Percentiles rank a stretch among this genome's conserved stretches.
Evolutionary conservation across 345 rosid genomes (phyloP).

Genomic region (Excoecaria cochinchinensis): DNA sequence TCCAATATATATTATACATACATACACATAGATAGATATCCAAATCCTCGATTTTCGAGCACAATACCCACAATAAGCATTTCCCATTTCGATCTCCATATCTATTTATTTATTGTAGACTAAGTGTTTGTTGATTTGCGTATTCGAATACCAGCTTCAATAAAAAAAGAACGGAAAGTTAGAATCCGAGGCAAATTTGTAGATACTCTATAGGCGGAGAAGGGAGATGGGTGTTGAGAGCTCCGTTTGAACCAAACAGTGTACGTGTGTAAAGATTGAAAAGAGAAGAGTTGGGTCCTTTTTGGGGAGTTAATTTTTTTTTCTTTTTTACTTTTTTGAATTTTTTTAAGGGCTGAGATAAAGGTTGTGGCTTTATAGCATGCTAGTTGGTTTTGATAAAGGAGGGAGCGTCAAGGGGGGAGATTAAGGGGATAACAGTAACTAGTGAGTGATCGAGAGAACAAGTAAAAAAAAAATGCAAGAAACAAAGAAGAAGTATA

Average conservation of each 20-base stretch:
- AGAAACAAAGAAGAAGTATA: conserved; percentile 53
- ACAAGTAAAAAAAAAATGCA: conserved; percentile 36
- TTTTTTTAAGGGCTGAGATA: conserved; percentile 22
- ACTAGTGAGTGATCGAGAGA: not conserved
- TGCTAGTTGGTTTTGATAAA: conserved; percentile 58
- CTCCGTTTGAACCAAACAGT: conserved; percentile 55
- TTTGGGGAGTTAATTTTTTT: not conserved
- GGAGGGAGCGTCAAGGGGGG: conserved; percentile 54
- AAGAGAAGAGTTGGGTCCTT: conserved; percentile 13
- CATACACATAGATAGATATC: not conserved
- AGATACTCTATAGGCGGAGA: conserved; percentile 4
- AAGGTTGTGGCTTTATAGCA: conserved; percentile 47
- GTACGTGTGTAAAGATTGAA: conserved; percentile 14
- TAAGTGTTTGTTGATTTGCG: not conserved
- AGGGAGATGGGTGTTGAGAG: conserved; percentile 6
- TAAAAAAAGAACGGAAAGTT: conserved; percentile 16
- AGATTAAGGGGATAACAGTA: not conserved
- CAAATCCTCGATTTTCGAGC: conserved; percentile 14
- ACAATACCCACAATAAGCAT: not conserved
- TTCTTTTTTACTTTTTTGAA: not conserved
- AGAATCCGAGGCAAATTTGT: conserved; percentile 51
- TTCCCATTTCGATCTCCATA: not conserved
- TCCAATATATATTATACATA: not conserved
- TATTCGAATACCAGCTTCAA: not conserved
- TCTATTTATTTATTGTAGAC: not conserved